Conservation (phyloP, 2,329 filamentous ascomycete genomes). For the Ophiocordyceps camponoti-rufipedis region DNA sequence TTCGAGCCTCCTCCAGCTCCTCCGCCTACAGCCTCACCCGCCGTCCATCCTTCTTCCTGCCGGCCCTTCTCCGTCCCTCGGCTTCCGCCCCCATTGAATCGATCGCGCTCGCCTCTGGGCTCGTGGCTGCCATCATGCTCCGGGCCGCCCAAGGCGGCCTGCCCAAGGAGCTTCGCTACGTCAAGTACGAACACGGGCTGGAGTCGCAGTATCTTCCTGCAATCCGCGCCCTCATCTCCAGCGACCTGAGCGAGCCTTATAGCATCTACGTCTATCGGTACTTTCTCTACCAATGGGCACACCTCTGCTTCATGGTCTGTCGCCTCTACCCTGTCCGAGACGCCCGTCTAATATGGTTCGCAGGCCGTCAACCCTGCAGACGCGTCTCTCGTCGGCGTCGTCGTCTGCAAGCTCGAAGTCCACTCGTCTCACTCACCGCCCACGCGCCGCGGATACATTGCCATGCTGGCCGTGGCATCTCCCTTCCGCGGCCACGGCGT, state of each 20-base stretch:
- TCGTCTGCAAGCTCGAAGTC: slow-evolving; percentile 85
- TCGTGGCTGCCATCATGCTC: neutral
- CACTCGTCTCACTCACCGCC: slow-evolving; percentile 65
- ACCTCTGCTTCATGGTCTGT: slow-evolving; percentile 82
- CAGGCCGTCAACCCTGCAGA: slow-evolving; percentile 43
- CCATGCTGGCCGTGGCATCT: slow-evolving; percentile 87
- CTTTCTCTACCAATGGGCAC: slow-evolving; percentile 93
- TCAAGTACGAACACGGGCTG: slow-evolving; percentile 42
- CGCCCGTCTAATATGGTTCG: neutral
- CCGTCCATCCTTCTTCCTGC: neutral
- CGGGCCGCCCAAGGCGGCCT: slow-evolving; percentile 9
- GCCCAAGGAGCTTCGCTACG: slow-evolving; percentile 33
- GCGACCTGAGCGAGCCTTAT: slow-evolving; percentile 92
- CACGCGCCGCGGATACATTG: slow-evolving; percentile 79
- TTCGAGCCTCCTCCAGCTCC: neutral
- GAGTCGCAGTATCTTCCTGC: slow-evolving; percentile 56
- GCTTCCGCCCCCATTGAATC: neutral
- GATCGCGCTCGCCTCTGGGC: neutral
- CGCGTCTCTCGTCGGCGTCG: slow-evolving; percentile 61
- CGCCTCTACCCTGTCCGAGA: neutral
- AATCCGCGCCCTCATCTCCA: slow-evolving; percentile 84
- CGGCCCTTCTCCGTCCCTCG: too few species aligned
- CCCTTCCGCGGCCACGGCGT: slow-evolving; percentile 70
- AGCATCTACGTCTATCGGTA: slow-evolving; percentile 99
- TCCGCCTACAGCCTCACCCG: neutral